Conservation (phyloP, 441 rosid species). For the Jatropha podagrica region DNA sequence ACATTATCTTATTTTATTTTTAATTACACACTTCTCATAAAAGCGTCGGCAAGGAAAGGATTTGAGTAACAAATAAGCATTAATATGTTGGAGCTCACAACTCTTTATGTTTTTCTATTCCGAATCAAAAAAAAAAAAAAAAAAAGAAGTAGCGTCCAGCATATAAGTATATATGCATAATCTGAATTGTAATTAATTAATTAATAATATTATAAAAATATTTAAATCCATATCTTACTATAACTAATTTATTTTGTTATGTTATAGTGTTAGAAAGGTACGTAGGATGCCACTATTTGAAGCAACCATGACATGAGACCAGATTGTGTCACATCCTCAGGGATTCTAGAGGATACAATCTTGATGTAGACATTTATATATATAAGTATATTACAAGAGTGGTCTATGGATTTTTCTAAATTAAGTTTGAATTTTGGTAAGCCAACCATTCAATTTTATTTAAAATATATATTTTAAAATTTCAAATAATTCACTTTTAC, state of each 20-base stretch:
- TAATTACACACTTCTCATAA: not conserved
- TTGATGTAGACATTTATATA: conserved; percentile 23
- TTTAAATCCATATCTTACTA: too few species aligned
- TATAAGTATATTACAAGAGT: not conserved
- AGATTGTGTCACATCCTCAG: conserved; percentile 53
- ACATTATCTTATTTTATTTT: not conserved
- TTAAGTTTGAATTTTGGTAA: not conserved
- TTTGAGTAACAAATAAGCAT: not conserved
- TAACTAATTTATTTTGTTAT: too few species aligned
- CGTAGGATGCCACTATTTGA: conserved; percentile 44
- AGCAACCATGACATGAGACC: conserved; percentile 74
- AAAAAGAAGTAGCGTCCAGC: too few species aligned
- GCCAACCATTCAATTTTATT: not conserved
- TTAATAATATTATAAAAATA: too few species aligned
- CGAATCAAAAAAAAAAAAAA: too few species aligned
- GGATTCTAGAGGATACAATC: conserved; percentile 27
- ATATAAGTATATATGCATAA: too few species aligned
- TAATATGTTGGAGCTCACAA: too few species aligned
- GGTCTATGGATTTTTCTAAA: not conserved
- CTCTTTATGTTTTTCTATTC: too few species aligned
- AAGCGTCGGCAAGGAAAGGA: not conserved
- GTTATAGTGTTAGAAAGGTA: not conserved
- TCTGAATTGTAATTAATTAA: too few species aligned
- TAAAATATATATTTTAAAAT: not conserved
- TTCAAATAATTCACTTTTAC: not conserved